These are phyloP conservation scores for Volvox reticuliferus DNA, from an alignment of 139 green algal genomes.

Conservation along the genomic window DNA sequence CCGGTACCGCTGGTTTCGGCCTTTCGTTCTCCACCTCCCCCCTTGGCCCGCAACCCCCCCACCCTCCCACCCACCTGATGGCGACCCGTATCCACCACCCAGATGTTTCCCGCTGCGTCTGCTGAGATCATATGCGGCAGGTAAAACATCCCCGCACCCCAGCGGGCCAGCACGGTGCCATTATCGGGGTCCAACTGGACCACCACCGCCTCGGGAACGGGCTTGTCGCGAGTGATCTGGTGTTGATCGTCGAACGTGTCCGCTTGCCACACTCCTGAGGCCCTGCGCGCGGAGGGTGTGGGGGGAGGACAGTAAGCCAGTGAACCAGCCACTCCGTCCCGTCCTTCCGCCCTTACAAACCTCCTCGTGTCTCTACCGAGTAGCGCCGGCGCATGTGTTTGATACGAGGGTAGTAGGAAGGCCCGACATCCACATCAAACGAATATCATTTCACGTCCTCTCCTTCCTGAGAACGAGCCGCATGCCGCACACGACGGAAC, in stretches of 20 bases:
- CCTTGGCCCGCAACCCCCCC: neutral
- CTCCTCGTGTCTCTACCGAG: no score
- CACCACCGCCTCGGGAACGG: conserved; percentile 65
- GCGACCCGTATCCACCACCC: conserved; percentile 75
- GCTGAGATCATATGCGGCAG: conserved; percentile 91
- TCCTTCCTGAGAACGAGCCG: no score
- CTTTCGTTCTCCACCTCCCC: no score
- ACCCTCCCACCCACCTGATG: conserved; percentile 64
- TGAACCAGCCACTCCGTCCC: no score
- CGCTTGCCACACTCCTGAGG: conserved; percentile 63
- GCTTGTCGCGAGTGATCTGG: conserved; percentile 48
- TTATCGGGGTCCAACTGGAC: conserved; percentile 72
- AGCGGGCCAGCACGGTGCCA: conserved; percentile 56
- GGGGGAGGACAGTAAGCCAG: no score
- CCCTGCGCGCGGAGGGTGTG: conserved; percentile 44
- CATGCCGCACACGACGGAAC: no score
- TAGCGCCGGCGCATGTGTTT: no score
- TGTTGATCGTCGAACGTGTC: conserved; percentile 57
- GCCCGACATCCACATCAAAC: no score
- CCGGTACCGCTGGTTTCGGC: no score
- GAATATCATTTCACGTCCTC: no score
- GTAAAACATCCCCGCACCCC: conserved; percentile 68
- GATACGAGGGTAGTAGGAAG: no score
- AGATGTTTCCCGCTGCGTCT: conserved; percentile 78
- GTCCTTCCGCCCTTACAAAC: no score